Evolutionary conservation across 2,329 filamentous ascomycete species (phyloP).

Genomic region (Sarocladium kiliense): DNA sequence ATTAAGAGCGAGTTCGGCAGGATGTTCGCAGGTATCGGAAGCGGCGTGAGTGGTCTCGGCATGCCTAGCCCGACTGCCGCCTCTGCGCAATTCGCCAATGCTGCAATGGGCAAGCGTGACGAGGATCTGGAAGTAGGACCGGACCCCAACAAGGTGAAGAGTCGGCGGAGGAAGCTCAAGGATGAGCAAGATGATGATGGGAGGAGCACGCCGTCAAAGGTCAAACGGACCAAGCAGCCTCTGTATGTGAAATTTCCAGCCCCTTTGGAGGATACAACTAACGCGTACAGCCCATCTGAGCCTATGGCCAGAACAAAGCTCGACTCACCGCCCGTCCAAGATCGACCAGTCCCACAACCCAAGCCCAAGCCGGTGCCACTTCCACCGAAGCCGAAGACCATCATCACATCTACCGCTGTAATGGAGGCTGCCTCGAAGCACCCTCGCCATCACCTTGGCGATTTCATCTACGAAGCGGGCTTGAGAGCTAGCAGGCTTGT

Average conservation of each 20-base stretch:
- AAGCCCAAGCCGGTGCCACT: slow-evolving; percentile 27
- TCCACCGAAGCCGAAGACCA: slow-evolving; percentile 58
- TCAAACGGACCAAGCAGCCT: slow-evolving; percentile 57
- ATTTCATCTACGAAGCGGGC: slow-evolving; percentile 71
- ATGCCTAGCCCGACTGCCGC: slow-evolving; percentile 45
- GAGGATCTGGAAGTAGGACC: slow-evolving; percentile 40
- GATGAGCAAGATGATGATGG: slow-evolving; percentile 77
- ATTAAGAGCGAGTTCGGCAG: slow-evolving; percentile 94
- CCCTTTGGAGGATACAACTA: slow-evolving; percentile 8
- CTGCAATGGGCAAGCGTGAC: slow-evolving; percentile 44
- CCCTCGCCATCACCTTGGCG: slow-evolving; percentile 77
- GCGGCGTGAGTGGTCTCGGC: slow-evolving; percentile 45
- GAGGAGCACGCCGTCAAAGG: slow-evolving; percentile 38
- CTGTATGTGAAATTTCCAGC: background rate
- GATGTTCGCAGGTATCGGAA: slow-evolving; percentile 89
- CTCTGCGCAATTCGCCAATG: slow-evolving; percentile 40
- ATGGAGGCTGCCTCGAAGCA: slow-evolving; percentile 65
- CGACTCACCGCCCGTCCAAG: slow-evolving; percentile 15
- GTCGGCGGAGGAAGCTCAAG: slow-evolving; percentile 65
- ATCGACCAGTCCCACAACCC: slow-evolving; percentile 18
- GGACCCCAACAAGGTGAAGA: slow-evolving; percentile 41
- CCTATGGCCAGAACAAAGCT: slow-evolving; percentile 14
- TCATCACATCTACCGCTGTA: slow-evolving; percentile 64
- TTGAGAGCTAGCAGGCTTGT: slow-evolving; percentile 50
- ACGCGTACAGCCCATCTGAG: slow-evolving; percentile 14